phyloP scores from a whole-genome alignment of 306 rosid species.

The Adenanthera pavonina region DNA sequence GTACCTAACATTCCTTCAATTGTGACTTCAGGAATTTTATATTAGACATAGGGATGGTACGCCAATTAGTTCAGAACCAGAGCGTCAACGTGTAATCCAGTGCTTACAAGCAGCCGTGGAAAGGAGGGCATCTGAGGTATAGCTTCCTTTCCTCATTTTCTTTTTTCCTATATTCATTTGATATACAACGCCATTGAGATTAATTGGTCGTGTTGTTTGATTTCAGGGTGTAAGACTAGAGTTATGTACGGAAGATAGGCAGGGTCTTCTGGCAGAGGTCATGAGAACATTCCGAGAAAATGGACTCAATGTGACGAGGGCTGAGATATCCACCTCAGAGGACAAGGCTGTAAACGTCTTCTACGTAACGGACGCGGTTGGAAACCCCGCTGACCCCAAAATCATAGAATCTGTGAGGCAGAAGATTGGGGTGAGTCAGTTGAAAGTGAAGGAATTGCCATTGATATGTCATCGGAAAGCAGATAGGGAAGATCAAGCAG shows the following conservation, averaged over 20 bases:
- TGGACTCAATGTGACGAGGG: slow-evolving; percentile 84
- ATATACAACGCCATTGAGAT: not conserved
- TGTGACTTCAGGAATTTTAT: slow-evolving; percentile 74
- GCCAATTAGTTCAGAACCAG: slow-evolving; percentile 96
- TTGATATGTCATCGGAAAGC: slow-evolving; percentile 46
- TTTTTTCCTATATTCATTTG: not conserved
- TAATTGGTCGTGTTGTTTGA: slow-evolving; percentile 31
- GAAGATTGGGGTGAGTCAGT: slow-evolving; percentile 66
- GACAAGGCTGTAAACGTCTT: slow-evolving; percentile 67
- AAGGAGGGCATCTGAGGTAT: slow-evolving; percentile 90
- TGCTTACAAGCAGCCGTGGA: slow-evolving; percentile 86
- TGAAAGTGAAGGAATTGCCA: slow-evolving; percentile 82
- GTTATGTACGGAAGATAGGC: slow-evolving; percentile 64
- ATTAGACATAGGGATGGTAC: slow-evolving; percentile 89
- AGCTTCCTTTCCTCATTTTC: not conserved
- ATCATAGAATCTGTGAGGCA: slow-evolving; percentile 73
- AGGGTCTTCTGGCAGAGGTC: slow-evolving; percentile 80
- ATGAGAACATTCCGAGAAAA: slow-evolving; percentile 91
- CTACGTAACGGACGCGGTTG: slow-evolving; percentile 80
- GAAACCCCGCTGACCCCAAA: slow-evolving; percentile 64
- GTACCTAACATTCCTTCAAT: slow-evolving; percentile 14
- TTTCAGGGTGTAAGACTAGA: slow-evolving; percentile 83
- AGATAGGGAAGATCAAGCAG: slow-evolving; percentile 63
- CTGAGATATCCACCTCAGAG: slow-evolving; percentile 71
- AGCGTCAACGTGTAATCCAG: slow-evolving; percentile 83